Conservation (phyloP, 805 yeast genomes). For the Yarrowia sp. region DNA sequence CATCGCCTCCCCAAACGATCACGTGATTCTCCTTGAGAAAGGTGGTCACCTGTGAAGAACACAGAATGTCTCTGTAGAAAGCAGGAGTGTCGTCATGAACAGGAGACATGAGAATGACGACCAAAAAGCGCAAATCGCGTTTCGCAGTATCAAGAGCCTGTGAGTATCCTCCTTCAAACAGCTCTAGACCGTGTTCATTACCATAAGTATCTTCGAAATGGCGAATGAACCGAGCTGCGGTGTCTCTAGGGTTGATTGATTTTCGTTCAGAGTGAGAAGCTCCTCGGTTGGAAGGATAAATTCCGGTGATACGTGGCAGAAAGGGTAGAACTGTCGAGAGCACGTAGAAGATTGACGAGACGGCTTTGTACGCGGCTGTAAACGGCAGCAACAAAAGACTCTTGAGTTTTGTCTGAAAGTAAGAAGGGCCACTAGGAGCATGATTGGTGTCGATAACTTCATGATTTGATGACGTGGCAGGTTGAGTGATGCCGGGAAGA, state of each 20-base stretch:
- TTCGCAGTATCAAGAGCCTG: conserved; percentile 70
- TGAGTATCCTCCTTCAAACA: conserved; percentile 69
- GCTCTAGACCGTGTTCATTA: conserved; percentile 28
- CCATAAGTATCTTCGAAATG: conserved; percentile 51
- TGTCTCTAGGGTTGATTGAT: conserved; percentile 51
- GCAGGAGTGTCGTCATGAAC: conserved; percentile 60
- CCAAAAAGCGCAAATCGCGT: conserved; percentile 61
- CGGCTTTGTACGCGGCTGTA: conserved; percentile 37
- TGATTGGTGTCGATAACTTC: conserved; percentile 31
- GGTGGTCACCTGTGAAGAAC: conserved; percentile 47
- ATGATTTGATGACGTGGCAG: conserved; percentile 35
- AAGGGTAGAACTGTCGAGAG: conserved; percentile 41
- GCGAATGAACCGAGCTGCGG: conserved; percentile 51
- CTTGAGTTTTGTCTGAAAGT: conserved; percentile 34
- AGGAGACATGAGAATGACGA: conserved; percentile 70
- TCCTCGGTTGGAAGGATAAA: conserved; percentile 42
- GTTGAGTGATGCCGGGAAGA: conserved; percentile 35
- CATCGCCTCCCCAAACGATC: conserved; percentile 84
- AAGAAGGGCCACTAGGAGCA: conserved; percentile 34
- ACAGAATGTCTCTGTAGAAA: conserved; percentile 55
- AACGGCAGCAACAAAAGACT: conserved; percentile 40
- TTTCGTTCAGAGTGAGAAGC: conserved; percentile 42
- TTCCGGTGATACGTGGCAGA: conserved; percentile 41
- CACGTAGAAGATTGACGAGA: conserved; percentile 35
- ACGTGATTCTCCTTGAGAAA: conserved; percentile 52